These are phyloP conservation scores for Phytophthora foliorum DNA, from an alignment of 352 stramenopile genomes.

Conservation along the genomic window DNA sequence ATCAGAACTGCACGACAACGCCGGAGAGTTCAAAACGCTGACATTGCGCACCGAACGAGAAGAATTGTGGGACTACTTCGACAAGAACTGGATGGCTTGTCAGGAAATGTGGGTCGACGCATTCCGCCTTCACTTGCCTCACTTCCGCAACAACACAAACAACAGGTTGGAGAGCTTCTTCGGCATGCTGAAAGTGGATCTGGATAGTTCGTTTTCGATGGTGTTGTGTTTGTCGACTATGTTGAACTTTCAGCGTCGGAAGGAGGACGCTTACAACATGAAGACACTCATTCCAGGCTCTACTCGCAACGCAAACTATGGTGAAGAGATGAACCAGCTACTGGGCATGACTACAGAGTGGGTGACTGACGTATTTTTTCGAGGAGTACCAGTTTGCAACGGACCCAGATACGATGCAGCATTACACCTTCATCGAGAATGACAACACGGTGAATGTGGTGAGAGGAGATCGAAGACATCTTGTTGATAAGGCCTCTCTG, in stretches of 20 bases:
- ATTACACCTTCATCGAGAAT: not conserved
- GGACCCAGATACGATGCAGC: too few species aligned
- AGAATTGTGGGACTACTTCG: not conserved
- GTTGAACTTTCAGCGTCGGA: not conserved
- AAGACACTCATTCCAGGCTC: not conserved
- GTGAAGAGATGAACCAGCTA: not conserved
- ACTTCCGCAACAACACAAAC: constrained; percentile 22
- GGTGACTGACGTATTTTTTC: not conserved
- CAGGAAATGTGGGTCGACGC: constrained; percentile 7
- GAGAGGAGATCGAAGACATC: not conserved
- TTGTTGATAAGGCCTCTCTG: not conserved
- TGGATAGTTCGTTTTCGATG: not conserved
- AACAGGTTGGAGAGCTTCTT: constrained; percentile 12
- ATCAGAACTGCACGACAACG: too few species aligned
- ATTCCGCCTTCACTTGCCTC: constrained; percentile 3
- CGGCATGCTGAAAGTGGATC: constrained; percentile 6
- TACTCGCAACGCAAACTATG: too few species aligned
- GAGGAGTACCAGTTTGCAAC: not conserved
- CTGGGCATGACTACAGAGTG: not conserved
- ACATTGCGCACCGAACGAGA: not conserved
- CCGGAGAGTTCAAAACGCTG: not conserved
- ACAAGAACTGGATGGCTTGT: not conserved
- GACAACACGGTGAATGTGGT: not conserved
- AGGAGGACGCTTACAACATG: not conserved
- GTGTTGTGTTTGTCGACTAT: not conserved